Base-by-base conservation (phyloP, 1,284 basidiomycete species). In the Meripilus lineatus region DNA sequence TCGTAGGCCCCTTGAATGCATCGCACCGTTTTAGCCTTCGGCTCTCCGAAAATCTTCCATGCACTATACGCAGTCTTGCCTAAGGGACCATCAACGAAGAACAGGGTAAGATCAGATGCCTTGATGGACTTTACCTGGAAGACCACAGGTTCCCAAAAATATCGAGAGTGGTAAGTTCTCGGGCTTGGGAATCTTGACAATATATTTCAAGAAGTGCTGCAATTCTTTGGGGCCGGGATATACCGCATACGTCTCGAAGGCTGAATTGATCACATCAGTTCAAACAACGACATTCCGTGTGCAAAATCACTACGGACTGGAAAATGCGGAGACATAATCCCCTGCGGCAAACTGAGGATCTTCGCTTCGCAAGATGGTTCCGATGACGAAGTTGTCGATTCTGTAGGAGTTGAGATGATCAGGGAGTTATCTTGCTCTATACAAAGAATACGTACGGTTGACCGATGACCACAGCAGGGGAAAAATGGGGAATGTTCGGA, bases 341-440 rank as follows among this genome's bases (percentile, higher is more conserved):
- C 74, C 74, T 10, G 49, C 46, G 45, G 69, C 63, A 20, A 68
- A 62, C 2, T 52, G 49, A 0, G 58, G 26, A 28, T 57, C 46
- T 42, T 76, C 72, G 3, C 70, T 72, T 22, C 70, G 65, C 1
- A 74, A 6, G 15, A 76, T 58, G 7, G 67, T 57, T 10, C 65
- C 70, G 18, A 75, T 56, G n/a, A 69, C 69, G 38, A 50, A 44
- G 33, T 53, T 50, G 22, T 50, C 36, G 15, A 51, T 25, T 3
- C 50, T 51, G 37, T 25, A 7, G 15, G 7, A 14, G 5, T 14
- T 8, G 40, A 13, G 8, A 41, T 41, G 26, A 21, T 20, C 17
- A 15, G 13, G 21, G 35, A 21, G n/a, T n/a, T n/a, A n/a, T n/a
- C n/a, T n/a, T n/a, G n/a, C n/a, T n/a, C n/a, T n/a, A n/a, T n/a